These are phyloP conservation scores for Houttuynia cordata DNA, from an alignment of 164 flowering plant species.

Conservation along the genomic window DNA sequence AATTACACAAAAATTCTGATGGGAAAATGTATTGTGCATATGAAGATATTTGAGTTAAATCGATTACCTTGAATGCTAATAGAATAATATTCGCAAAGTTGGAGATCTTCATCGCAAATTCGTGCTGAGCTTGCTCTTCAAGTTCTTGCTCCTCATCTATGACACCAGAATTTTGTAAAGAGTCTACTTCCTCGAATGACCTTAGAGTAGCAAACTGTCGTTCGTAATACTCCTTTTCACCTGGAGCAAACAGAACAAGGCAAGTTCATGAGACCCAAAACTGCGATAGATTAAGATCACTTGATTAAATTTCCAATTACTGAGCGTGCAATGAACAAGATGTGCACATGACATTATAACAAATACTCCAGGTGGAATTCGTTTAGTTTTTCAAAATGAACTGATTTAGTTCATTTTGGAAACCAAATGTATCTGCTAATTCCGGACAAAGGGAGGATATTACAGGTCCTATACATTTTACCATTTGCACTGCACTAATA, in stretches of 20 bases:
- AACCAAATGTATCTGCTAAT: too few relatives aligned
- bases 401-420: too few relatives aligned
- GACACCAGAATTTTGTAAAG: slow-evolving; percentile 12
- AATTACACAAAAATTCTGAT: not conserved
- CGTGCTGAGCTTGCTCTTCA: slow-evolving; percentile 40
- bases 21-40: not conserved
- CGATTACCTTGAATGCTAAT: slow-evolving; percentile 42
- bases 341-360: too few relatives aligned
- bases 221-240: slow-evolving; percentile 62
- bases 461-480: too few relatives aligned
- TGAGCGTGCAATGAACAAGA: too few relatives aligned
- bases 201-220: slow-evolving; percentile 47
- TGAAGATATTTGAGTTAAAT: not conserved
- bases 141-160: slow-evolving; percentile 19
- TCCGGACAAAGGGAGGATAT: too few relatives aligned
- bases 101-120: slow-evolving; percentile 59
- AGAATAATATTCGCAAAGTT: slow-evolving; percentile 46
- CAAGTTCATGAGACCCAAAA: not conserved
- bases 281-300: not conserved
- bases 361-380: too few relatives aligned
- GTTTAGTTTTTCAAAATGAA: too few relatives aligned
- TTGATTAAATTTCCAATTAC: not conserved
- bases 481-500: too few relatives aligned
- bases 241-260: slow-evolving; percentile 18
- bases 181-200: slow-evolving; percentile 62